Base-by-base conservation (phyloP, 495 filamentous ascomycete species). In the Peziza echinospora region DNA sequence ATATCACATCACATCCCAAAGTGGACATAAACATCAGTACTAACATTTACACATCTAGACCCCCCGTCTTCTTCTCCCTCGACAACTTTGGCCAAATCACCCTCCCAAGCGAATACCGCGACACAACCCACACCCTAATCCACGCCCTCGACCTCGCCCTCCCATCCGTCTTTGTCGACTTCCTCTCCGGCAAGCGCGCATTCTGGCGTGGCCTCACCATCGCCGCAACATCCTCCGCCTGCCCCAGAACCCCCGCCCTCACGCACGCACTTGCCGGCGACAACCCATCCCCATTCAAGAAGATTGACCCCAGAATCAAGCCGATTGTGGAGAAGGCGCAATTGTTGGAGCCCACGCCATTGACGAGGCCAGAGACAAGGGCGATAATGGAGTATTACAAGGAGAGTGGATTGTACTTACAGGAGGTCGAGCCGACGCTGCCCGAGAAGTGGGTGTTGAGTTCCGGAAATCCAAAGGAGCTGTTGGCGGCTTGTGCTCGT, bases 331-430 rank as follows among this genome's bases (percentile, higher is more conserved):
- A 72, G 51, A 61, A 53, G 23, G 67, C 67, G 10, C 53, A 62
- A 37, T 56, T 74, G 1, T 16, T 75, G 41, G 63, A 64, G 10
- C 53, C 92, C 21, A 64, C 64, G 23, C 78, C 82, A 4, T 47
- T 94, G 49, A 80, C 66, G 46, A 82, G 75, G 58, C 63, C 66
- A 21, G 86, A 96, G 65, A 76, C 86, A 28, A 72, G 80, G 46
- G 69, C 72, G 1, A 65, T 89, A 52, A 74, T 96, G 74, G 89
- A 94, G 67, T 96, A 94, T 63, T 96, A 84, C 64, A 86, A 82
- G 3, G 71, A 68, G 21, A 92, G 84, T 61, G 89, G 89, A 16
- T 65, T 94, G 54, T 59, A 91, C 56, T 72, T 80, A 45, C 61
- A 71, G 47, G 64, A 61, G 40, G 67, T 7, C 19, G 26, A 1